Evolutionary conservation across 2,329 filamentous ascomycete genomes (phyloP).

Genomic region (Cercospora sp.): DNA sequence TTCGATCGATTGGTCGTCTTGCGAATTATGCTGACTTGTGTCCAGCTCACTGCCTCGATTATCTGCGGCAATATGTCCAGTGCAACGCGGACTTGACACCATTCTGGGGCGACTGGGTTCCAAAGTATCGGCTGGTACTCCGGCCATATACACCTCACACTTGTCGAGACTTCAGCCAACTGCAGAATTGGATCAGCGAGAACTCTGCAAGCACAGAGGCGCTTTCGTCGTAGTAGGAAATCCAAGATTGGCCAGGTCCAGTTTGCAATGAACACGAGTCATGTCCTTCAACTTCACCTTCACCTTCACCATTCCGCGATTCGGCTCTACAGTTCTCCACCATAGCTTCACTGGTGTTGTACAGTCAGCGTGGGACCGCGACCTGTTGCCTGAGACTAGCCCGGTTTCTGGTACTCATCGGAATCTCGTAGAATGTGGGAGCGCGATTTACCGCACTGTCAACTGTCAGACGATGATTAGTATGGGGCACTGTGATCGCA

Average conservation of each 20-base stretch:
- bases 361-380: neutral
- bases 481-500: neutral
- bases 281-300: neutral
- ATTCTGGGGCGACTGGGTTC: constrained; percentile 9
- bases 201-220: neutral
- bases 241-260: neutral
- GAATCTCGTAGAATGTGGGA: neutral
- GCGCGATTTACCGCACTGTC: neutral
- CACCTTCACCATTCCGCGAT: too few species aligned
- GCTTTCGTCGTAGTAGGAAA: neutral
- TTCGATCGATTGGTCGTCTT: neutral
- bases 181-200: neutral
- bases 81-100: constrained; percentile 17
- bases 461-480: neutral
- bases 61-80: constrained; percentile 14
- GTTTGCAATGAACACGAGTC: neutral
- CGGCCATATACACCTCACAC: constrained; percentile 13
- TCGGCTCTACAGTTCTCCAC: neutral
- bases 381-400: neutral
- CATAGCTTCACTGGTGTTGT: neutral
- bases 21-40: neutral
- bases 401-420: neutral
- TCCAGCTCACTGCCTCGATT: constrained; percentile 14
- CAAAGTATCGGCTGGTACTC: constrained; percentile 10
- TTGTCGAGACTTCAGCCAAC: constrained; percentile 8